phyloP scores from a whole-genome alignment of 148 eudicot species.

The Chenopodium suecicum region DNA sequence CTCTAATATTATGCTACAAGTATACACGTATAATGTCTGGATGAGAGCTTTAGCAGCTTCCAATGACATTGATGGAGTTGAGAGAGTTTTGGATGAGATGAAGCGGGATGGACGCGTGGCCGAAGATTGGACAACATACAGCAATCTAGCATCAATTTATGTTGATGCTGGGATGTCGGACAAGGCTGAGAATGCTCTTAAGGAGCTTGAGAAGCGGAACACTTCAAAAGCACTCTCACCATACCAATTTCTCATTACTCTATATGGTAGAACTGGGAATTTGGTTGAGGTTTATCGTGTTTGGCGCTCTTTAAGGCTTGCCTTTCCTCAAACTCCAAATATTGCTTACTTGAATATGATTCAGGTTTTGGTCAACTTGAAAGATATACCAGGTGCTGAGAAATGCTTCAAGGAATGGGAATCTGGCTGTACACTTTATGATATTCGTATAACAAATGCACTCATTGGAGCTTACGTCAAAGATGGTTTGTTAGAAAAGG shows the following conservation, averaged over 20 bases:
- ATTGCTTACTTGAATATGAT: slow-evolving; percentile 81
- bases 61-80: slow-evolving; percentile 71
- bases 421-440: slow-evolving; percentile 57
- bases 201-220: slow-evolving; percentile 81
- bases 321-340: slow-evolving; percentile 74
- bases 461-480: slow-evolving; percentile 65
- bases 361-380: slow-evolving; percentile 69
- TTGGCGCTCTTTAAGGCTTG: slow-evolving; percentile 86
- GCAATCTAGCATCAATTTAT: slow-evolving; percentile 93
- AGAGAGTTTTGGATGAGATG: slow-evolving; percentile 88
- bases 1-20: slow-evolving; percentile 61
- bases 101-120: slow-evolving; percentile 83
- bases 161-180: slow-evolving; percentile 54
- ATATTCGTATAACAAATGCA: slow-evolving; percentile 71
- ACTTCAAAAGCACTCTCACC: slow-evolving; percentile 49
- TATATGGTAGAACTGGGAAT: slow-evolving; percentile 79
- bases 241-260: slow-evolving; percentile 73
- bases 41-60: slow-evolving; percentile 85
- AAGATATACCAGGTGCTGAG: slow-evolving; percentile 95
- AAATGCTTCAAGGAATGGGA: slow-evolving; percentile 86
- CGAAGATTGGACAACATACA: slow-evolving; percentile 91
- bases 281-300: slow-evolving; percentile 75
- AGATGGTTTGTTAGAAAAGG: slow-evolving; percentile 58
- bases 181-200: slow-evolving; percentile 83
- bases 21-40: slow-evolving; percentile 84